Evolutionary conservation across 331 rosid genomes (phyloP), one percentile per base, ranked within the genome.

Genomic region (Malus hybrid): DNA sequence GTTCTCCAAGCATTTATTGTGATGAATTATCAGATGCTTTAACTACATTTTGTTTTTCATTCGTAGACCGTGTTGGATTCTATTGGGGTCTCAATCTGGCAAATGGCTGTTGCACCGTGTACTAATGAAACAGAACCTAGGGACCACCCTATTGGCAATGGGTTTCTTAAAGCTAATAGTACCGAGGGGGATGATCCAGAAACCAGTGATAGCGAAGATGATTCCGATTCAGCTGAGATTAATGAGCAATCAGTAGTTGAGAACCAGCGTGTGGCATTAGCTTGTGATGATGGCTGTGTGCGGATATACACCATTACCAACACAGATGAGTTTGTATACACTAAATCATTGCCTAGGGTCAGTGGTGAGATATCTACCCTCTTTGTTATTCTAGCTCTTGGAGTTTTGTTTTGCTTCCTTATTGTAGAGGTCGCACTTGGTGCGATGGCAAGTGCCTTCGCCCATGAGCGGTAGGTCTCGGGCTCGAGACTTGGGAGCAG

Each of bases 281-380:
- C 83, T 39, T 86, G 88, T 63, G 97, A 87, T 76, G 96, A 95
- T 79, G 99, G 99, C 20, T 73, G 80, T 80, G 85, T 95, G 79
- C 85, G 86, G 68, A 82, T 95, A 54, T 95, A 88, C 86, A 78
- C 79, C 50, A 78, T 92, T 36, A 75, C 85, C 46, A 86, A 87
- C 24, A 9, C 67, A 2, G 96, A 95, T 78, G 93, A 92, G 57
- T 88, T 95, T 56, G 33, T 83, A 34, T 87, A 85, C 81, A 75
- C 71, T 46, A 95, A 84, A 73, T 87, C 97, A n/a, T 78, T 95
- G 85, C 92, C 93, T 48, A 85, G 90, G 84, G 97, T 92, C 83
- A 82, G 85, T 73, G 99, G 99, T 95, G 87, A 82, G 93, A 70
- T 63, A 73, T 84, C 64, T 63, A 67, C 80, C 72, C 78, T 73